phyloP scores from a whole-genome alignment of 2,329 filamentous ascomycete species.

The Dendrostoma leiphaemia region DNA sequence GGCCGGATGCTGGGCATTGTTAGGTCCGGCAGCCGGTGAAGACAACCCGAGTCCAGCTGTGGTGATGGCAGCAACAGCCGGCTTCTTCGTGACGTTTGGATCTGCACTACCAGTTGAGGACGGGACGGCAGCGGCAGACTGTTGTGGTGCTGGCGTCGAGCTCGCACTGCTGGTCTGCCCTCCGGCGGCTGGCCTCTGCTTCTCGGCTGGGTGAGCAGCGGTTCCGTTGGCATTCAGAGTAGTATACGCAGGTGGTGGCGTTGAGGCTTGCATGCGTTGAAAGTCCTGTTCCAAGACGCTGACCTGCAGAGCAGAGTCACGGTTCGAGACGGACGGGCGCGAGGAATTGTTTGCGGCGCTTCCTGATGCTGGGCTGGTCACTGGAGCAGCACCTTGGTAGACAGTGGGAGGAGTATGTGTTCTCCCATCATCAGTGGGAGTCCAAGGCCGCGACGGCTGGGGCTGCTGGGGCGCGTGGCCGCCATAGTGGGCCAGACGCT shows the following conservation, averaged over 20 bases:
- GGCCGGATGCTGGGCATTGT: conserved; percentile 74
- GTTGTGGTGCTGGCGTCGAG: conserved; percentile 27
- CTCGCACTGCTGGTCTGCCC: conserved; percentile 21
- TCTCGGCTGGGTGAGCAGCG: conserved; percentile 75
- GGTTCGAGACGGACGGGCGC: conserved; percentile 13
- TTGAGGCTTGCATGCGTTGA: conserved; percentile 75
- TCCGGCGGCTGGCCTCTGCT: conserved; percentile 52
- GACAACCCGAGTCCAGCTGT: conserved; percentile 33
- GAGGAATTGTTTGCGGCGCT: conserved; percentile 28
- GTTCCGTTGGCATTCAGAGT: conserved; percentile 59
- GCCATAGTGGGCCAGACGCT: conserved; percentile 77
- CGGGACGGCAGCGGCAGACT: conserved; percentile 18
- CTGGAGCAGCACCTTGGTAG: conserved; percentile 80
- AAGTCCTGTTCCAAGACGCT: conserved; percentile 85
- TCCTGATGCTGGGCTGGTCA: conserved; percentile 60
- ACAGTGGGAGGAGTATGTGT: conserved; percentile 88
- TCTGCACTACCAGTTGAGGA: conserved; percentile 20
- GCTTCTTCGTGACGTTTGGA: conserved; percentile 25
- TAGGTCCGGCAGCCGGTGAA: conserved; percentile 42
- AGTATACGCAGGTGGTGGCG: conserved; percentile 93
- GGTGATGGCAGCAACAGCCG: conserved; percentile 27
- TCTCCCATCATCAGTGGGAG: conserved; percentile 83
- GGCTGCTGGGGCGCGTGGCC: conserved; percentile 45
- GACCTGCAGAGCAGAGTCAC: conserved; percentile 43
- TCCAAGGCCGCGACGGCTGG: conserved; percentile 72